These are phyloP conservation scores for Spergularia azorica DNA, from an alignment of 179 eudicot genomes.

Conservation along the genomic window DNA sequence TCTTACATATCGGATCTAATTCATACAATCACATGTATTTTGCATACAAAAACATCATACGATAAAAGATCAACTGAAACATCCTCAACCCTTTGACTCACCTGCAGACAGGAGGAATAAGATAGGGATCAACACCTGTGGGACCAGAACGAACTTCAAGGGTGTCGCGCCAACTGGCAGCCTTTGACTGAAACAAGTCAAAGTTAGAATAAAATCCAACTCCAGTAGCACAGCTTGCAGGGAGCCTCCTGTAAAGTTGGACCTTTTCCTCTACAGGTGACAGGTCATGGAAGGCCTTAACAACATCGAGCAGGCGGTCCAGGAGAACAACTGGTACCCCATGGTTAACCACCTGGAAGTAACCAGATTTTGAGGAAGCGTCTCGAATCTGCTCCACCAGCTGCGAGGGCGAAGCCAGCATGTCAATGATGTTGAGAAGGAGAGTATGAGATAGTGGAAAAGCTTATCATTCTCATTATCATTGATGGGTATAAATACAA, in stretches of 20 bases:
- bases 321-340: conserved; percentile 31
- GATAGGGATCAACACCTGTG: conserved; percentile 23
- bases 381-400: conserved; percentile 37
- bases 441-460: too few relatives aligned
- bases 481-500: too few relatives aligned
- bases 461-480: too few relatives aligned
- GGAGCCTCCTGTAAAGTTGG: conserved; percentile 31
- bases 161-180: conserved; percentile 84
- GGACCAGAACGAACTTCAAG: conserved; percentile 47
- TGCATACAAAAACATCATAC: too few relatives aligned
- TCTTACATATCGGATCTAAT: too few relatives aligned
- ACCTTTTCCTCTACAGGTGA: conserved; percentile 35
- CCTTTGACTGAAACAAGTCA: conserved; percentile 64
- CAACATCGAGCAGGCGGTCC: conserved; percentile 31
- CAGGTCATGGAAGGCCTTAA: conserved; percentile 46
- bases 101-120: conserved; percentile 43
- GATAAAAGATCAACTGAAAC: too few relatives aligned
- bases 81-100: background rate
- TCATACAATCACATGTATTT: too few relatives aligned
- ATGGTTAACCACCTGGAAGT: conserved; percentile 68
- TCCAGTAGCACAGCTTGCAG: conserved; percentile 25
- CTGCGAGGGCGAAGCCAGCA: conserved; percentile 29
- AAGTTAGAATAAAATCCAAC: conserved; percentile 49
- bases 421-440: conserved; percentile 56
- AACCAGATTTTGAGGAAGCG: conserved; percentile 53